Conservation (phyloP, 495 filamentous ascomycete genomes). For the Neurospora africana region DNA sequence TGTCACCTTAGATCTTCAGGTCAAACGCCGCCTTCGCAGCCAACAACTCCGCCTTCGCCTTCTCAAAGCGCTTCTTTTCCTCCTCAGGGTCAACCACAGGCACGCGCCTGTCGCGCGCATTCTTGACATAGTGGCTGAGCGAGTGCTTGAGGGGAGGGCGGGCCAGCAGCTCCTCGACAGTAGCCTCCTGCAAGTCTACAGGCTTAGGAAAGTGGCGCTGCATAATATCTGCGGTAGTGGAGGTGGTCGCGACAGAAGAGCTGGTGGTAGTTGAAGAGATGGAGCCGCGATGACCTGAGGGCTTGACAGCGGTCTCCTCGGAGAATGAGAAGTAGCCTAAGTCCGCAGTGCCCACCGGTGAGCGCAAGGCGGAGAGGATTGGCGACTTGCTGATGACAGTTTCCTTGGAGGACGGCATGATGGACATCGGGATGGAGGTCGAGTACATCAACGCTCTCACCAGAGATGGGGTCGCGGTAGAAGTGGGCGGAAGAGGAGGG, state of each 20-base stretch:
- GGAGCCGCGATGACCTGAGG: constrained; percentile 2
- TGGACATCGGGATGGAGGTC: neutral
- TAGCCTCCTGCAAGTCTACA: constrained; percentile 18
- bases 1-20: neutral
- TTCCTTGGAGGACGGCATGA: neutral
- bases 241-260: constrained; percentile 5
- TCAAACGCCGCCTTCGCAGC: constrained; percentile 11
- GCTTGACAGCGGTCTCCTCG: neutral
- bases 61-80: constrained; percentile 19
- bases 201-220: too few species aligned
- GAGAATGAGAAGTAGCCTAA: neutral
- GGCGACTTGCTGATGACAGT: neutral
- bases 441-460: neutral
- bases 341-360: neutral
- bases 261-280: constrained; percentile 9
- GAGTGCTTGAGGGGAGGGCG: constrained; percentile 26
- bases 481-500: neutral
- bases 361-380: neutral
- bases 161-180: constrained; percentile 30
- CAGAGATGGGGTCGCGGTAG: neutral
- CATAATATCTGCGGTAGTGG: constrained; percentile 3
- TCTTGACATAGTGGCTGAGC: constrained; percentile 29
- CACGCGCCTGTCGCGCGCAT: constrained; percentile 10
- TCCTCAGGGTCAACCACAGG: constrained; percentile 12
- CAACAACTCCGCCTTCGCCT: constrained; percentile 28